phyloP scores from a whole-genome alignment of 257 asterid species.

The Asclepias syriaca region DNA sequence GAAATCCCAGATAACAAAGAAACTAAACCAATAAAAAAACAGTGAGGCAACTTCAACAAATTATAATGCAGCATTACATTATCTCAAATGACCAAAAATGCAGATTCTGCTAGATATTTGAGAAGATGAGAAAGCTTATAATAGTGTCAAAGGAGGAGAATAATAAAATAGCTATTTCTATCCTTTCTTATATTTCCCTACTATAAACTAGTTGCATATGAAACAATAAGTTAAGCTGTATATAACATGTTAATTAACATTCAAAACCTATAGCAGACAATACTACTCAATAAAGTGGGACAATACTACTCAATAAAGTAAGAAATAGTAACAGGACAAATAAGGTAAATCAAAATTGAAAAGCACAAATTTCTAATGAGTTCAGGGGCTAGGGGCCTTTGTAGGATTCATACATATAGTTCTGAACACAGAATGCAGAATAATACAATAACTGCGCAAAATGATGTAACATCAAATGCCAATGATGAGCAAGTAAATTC shows the following conservation, averaged over 20 bases:
- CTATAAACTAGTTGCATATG: not conserved
- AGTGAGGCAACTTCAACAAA: not conserved
- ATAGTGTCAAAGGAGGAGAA: not conserved
- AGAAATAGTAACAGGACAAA: not conserved
- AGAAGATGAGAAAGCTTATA: not conserved
- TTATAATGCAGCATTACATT: too few species aligned
- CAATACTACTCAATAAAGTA: not conserved
- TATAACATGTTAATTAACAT: not conserved
- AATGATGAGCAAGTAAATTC: not conserved
- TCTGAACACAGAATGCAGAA: not conserved
- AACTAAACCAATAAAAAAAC: not conserved
- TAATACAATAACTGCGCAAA: not conserved
- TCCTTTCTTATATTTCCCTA: not conserved
- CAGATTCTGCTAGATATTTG: not conserved
- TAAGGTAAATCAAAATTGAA: not conserved
- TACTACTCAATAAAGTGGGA: not conserved
- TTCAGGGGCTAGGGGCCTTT: too few species aligned
- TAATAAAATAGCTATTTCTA: not conserved
- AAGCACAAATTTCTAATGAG: not conserved
- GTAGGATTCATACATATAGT: not conserved
- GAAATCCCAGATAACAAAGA: too few species aligned
- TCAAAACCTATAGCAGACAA: not conserved
- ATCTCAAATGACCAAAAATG: not conserved
- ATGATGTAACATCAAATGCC: not conserved
- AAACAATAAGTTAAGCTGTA: not conserved